phyloP scores from a whole-genome alignment of 78 protist species.

The Tieghemostelium lacteum region DNA sequence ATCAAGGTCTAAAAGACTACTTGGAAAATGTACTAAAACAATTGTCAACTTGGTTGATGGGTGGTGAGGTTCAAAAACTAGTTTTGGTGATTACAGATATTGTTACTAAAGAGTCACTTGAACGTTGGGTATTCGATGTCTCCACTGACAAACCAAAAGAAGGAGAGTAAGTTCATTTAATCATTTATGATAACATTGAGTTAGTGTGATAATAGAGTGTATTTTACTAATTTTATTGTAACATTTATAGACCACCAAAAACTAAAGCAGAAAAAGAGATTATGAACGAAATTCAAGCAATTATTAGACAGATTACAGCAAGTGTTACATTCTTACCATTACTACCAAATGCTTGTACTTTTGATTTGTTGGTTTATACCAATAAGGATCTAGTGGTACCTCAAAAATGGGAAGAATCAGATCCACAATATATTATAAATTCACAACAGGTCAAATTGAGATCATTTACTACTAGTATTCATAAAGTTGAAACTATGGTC shows the following conservation, averaged over 20 bases:
- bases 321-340: conserved; percentile 96
- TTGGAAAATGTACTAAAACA: conserved; percentile 90
- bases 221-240: background rate
- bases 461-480: conserved; percentile 94
- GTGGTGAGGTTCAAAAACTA: conserved; percentile 92
- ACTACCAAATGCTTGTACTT: conserved; percentile 86
- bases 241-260: conserved; percentile 38
- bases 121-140: conserved; percentile 99
- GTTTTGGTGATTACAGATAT: conserved; percentile 94
- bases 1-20: conserved; percentile 91
- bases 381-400: conserved; percentile 71
- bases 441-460: conserved; percentile 93
- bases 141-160: conserved; percentile 86
- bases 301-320: conserved; percentile 98
- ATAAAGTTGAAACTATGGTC: conserved; percentile 83
- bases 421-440: conserved; percentile 92
- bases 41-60: conserved; percentile 91
- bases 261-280: conserved; percentile 91
- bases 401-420: conserved; percentile 96
- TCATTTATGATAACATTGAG: background rate
- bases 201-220: background rate
- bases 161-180: conserved; percentile 36
- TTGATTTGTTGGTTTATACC: conserved; percentile 98
- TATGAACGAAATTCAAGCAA: conserved; percentile 95
- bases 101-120: conserved; percentile 88